Evolutionary conservation across 2,329 filamentous ascomycete species (phyloP).

Genomic region (Venturia pyrina): DNA sequence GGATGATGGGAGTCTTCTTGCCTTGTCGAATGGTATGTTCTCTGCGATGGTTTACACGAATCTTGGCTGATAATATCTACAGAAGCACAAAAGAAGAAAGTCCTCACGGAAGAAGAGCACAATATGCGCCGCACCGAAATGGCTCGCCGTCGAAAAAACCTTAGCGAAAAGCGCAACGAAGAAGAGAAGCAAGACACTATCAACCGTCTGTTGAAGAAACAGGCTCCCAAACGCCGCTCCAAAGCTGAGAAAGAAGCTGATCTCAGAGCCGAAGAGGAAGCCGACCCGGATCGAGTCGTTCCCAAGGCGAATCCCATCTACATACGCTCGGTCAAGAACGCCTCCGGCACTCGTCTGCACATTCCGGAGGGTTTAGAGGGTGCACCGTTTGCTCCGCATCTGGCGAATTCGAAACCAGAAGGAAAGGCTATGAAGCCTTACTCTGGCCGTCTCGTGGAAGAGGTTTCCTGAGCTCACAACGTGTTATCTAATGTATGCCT

Average conservation of each 20-base stretch:
- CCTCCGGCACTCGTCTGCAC: conserved; percentile 51
- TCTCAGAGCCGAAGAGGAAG: conserved; percentile 35
- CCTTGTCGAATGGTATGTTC: conserved; percentile 44
- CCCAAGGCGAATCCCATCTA: conserved; percentile 50
- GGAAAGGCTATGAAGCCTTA: not conserved
- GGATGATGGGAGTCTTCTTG: conserved; percentile 35
- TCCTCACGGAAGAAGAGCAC: conserved; percentile 62
- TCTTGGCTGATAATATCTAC: conserved; percentile 10
- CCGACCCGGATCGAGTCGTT: conserved; percentile 36
- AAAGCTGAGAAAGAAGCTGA: conserved; percentile 31
- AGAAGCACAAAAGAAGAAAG: conserved; percentile 64
- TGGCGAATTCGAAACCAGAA: not conserved
- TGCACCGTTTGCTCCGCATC: not conserved
- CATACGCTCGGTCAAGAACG: conserved; percentile 61
- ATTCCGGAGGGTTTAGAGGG: conserved; percentile 59
- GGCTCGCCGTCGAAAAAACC: conserved; percentile 62
- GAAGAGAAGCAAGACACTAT: conserved; percentile 80
- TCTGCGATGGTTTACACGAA: conserved; percentile 12
- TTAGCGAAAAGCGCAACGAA: conserved; percentile 67
- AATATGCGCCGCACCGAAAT: conserved; percentile 65
- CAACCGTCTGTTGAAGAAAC: conserved; percentile 81
- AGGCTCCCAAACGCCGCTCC: conserved; percentile 58
- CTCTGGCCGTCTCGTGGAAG: not conserved
- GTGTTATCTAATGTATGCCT: not conserved
- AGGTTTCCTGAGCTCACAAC: not conserved